Evolutionary conservation across 2,329 filamentous ascomycete species (phyloP).

Genomic region (Ustilaginoidea virens): DNA sequence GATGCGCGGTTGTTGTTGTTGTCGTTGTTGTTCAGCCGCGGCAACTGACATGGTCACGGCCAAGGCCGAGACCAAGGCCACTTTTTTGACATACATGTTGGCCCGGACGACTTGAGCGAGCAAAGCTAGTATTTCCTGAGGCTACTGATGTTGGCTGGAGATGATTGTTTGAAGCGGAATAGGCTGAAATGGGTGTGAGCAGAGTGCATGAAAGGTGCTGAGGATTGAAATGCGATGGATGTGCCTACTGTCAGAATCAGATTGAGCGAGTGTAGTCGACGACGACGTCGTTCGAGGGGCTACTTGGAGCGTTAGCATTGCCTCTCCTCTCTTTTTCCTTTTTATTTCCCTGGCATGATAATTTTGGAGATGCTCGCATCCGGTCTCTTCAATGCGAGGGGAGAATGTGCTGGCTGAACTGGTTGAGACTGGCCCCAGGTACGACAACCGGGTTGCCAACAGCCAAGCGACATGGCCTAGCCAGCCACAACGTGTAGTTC

Average conservation of each 20-base stretch:
- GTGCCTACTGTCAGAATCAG: slow-evolving; percentile 29
- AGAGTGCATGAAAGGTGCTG: background rate
- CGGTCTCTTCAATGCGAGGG: no score
- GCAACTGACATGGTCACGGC: slow-evolving; percentile 31
- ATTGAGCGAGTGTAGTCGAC: slow-evolving; percentile 46
- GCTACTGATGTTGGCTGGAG: background rate
- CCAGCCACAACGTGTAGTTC: no score
- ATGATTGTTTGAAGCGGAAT: background rate
- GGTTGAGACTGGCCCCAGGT: no score
- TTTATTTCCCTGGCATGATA: no score
- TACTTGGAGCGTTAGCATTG: slow-evolving; percentile 10
- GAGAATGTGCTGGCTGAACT: no score
- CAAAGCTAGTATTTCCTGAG: no score
- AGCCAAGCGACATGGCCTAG: no score
- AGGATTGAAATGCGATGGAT: background rate
- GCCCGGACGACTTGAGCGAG: background rate
- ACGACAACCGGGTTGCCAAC: no score
- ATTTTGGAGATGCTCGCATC: no score
- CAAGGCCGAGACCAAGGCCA: slow-evolving; percentile 29
- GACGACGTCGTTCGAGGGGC: slow-evolving; percentile 35
- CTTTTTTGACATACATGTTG: slow-evolving; percentile 31
- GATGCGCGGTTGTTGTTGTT: slow-evolving; percentile 31
- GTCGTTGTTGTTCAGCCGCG: slow-evolving; percentile 24
- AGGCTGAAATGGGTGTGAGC: background rate
- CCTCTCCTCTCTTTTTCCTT: background rate